Evolutionary conservation across 345 rosid species (phyloP), one percentile per base, ranked within the genome.

Genomic region (Populus deltoides): DNA sequence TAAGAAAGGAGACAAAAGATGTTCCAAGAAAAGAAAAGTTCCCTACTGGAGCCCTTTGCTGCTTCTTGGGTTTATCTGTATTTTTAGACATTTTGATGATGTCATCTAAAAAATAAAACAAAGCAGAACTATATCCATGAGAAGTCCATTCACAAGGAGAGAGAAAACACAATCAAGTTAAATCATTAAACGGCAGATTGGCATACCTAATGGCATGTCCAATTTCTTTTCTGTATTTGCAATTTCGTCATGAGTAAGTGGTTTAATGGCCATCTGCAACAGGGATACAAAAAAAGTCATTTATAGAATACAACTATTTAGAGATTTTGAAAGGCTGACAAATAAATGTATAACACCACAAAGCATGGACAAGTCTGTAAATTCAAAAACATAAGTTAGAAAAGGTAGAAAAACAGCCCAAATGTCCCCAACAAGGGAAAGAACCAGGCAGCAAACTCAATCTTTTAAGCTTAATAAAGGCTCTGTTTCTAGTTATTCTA

Each of bases 171-270:
- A 75, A 41, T 31, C 24, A 43, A 18, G 24, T 31, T 29, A 35
- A 66, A 55, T 45, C 72, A 73, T 33, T 62, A 74, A 59, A 57
- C 65, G 1, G 8, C 39, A 51, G 25, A 66, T 39, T 31, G 66
- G 53, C 82, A 27, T 77, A 94, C 97, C 97, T 78, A 94, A 80
- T 41, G 98, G 82, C 98, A 94, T 94, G 79, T 88, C 92, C 90
- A 94, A 78, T 78, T 94, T 93, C 92, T 90, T 94, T 75, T 94
- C 97, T 0, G 97, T 91, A 72, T 87, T 91, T 43, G 97, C 97
- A 67, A 94, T 90, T 68, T 92, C 88, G 83, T 93, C 97, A 5
- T 38, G 88, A 15, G 93, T 86, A 66, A 94, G 89, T n/a, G 89
- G 93, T 82, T 85, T 90, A 70, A 79, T 59, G 5, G 88, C 90